Evolutionary conservation across 495 filamentous ascomycete species (phyloP).

Genomic region (Apodospora peruviana): DNA sequence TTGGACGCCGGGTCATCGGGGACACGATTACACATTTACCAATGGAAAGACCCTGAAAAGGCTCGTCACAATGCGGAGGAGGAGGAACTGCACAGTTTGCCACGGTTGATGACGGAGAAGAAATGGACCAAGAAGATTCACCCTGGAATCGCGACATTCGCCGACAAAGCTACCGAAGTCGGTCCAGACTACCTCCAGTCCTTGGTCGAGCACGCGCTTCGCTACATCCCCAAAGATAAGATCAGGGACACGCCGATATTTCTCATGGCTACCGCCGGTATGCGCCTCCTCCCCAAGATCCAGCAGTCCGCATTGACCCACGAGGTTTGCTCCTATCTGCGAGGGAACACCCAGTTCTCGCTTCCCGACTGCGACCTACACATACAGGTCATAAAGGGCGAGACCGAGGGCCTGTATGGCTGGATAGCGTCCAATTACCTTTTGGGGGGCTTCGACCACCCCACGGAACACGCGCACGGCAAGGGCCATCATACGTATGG

Average conservation of each 20-base stretch:
- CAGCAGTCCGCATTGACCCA: slow-evolving; percentile 66
- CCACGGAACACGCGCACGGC: slow-evolving; percentile 62
- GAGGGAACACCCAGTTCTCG: slow-evolving; percentile 70
- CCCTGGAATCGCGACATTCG: slow-evolving; percentile 89
- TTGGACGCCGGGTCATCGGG: slow-evolving; percentile 66
- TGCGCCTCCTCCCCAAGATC: slow-evolving; percentile 75
- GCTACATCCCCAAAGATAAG: slow-evolving; percentile 73
- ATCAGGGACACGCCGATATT: slow-evolving; percentile 85
- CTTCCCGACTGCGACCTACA: slow-evolving; percentile 87
- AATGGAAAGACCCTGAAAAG: slow-evolving; percentile 72
- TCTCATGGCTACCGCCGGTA: slow-evolving; percentile 92
- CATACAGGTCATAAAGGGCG: slow-evolving; percentile 93
- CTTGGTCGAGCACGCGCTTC: slow-evolving; percentile 76
- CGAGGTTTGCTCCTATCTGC: slow-evolving; percentile 80
- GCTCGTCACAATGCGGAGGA: slow-evolving; percentile 57
- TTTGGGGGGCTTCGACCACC: slow-evolving; percentile 85
- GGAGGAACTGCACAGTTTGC: slow-evolving; percentile 63
- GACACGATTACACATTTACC: slow-evolving; percentile 88
- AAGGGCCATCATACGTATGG: slow-evolving; percentile 95
- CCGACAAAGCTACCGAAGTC: slow-evolving; percentile 65
- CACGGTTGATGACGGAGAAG: slow-evolving; percentile 73
- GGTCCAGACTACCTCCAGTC: slow-evolving; percentile 74
- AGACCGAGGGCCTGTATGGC: slow-evolving; percentile 96
- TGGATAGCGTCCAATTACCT: slow-evolving; percentile 99
- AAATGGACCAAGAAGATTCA: slow-evolving; percentile 91